Evolutionary conservation across 2,329 filamentous ascomycete genomes (phyloP), one percentile per base, ranked within the genome.

Genomic region (Seiridium cupressi): DNA sequence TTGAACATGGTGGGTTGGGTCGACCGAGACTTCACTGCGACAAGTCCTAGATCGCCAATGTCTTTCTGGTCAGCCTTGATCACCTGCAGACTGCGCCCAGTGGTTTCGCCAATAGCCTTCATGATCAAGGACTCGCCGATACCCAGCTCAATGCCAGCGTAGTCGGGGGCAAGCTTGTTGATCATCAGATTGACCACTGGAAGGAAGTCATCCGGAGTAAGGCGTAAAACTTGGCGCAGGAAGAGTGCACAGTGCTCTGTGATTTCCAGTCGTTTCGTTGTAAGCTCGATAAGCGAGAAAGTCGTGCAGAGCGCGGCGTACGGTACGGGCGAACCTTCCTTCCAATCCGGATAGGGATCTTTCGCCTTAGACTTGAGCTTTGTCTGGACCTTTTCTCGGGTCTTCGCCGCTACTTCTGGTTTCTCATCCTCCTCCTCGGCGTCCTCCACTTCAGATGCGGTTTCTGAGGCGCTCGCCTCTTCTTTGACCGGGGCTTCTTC

Each of bases 1-100:
- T 96, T 97, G 81, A 98, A 97, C 93, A 99, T 97, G 31, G 95
- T 98, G 9, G 92, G 92, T 71, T 99, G 95, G 51, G 93, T 98
- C 11, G 90, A 92, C 74, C 94, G 87, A 77, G 93, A 97, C 80
- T 98, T 97, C 54, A 96, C 92, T 48, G 95, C 95, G 1, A 99
- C 94, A 40, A 98, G 81, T 9, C 95, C 95, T 9, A 99, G 83
- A 74, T 99, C 95, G 58, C 95, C 95, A 74, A 98, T 97, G 68
- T 97, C 93, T 69, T 95, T 93, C 72, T 99, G 95, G 68, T 98
- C 93, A 54, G 90, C 87, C 77, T 97, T 98, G 80, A 99, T 97
- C 57, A 97, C 88, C 44, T 89, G 84, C 51, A 97, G 77, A 69
- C 88, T 96, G 62, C 95, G 88, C 8, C 95, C 95, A 0, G 95